Conservation (phyloP, 805 yeast species). For the Zygoascus ofunaensis region DNA sequence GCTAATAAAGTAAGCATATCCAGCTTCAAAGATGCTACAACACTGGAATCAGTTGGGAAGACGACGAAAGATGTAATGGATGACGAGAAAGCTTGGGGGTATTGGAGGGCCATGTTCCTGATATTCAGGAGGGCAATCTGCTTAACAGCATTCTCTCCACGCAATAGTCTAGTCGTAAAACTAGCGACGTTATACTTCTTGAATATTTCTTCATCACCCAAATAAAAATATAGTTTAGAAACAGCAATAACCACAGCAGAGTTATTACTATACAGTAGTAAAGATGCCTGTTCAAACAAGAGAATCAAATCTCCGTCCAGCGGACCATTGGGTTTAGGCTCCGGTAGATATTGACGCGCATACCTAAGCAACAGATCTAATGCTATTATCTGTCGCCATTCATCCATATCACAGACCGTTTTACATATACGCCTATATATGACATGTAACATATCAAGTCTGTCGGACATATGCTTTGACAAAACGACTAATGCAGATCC, state of each 20-base stretch:
- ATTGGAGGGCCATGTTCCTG: constrained; percentile 29
- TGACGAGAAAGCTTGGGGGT: constrained; percentile 28
- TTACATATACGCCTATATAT: constrained; percentile 51
- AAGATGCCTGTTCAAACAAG: constrained; percentile 41
- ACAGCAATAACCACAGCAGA: constrained; percentile 55
- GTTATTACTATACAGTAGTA: constrained; percentile 43
- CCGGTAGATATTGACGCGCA: constrained; percentile 48
- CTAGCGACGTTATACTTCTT: constrained; percentile 41
- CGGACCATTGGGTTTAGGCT: constrained; percentile 34
- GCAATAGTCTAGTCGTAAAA: constrained; percentile 38
- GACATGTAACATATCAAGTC: constrained; percentile 61
- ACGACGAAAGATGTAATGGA: constrained; percentile 37
- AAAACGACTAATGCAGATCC: constrained; percentile 57
- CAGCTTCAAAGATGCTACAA: constrained; percentile 46
- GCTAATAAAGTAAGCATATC: constrained; percentile 52
- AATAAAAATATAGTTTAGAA: constrained; percentile 44
- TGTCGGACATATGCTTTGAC: constrained; percentile 43
- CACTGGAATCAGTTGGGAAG: constrained; percentile 42
- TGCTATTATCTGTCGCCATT: constrained; percentile 55
- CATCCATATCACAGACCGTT: constrained; percentile 46
- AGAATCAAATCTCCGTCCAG: constrained; percentile 49
- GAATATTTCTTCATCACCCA: constrained; percentile 51
- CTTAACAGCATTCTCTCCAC: constrained; percentile 27
- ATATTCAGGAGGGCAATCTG: constrained; percentile 41
- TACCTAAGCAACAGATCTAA: constrained; percentile 62